Percentiles rank a stretch among this genome's conserved stretches.
phyloP scores from a whole-genome alignment of 208 protist species.

The Borovskyia barvae region DNA sequence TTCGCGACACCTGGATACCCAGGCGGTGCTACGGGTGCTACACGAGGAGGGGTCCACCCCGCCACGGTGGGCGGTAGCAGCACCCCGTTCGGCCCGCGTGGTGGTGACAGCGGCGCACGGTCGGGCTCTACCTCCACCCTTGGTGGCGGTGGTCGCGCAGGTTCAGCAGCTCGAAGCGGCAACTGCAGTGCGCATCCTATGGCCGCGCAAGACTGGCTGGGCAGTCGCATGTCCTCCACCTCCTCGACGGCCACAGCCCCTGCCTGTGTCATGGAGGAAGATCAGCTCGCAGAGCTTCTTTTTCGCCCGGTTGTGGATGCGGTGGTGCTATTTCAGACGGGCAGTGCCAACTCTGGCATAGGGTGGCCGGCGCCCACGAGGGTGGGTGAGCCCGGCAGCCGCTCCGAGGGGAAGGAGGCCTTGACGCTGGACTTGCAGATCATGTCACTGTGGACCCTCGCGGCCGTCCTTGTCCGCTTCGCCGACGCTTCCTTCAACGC shows the following conservation, averaged over 20 bases:
- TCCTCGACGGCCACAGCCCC: constrained; percentile 1
- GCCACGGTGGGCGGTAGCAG: constrained; percentile 18
- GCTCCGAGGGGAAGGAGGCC: not conserved
- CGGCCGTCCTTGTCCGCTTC: constrained; percentile 58
- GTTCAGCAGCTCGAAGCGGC: constrained; percentile 7
- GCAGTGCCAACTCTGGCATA: not conserved
- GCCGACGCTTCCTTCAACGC: constrained; percentile 49
- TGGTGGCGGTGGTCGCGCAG: not conserved
- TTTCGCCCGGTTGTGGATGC: constrained; percentile 39
- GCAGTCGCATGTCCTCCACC: constrained; percentile 37
- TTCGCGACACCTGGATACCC: constrained; percentile 16
- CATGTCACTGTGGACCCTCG: constrained; percentile 39
- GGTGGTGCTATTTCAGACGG: constrained; percentile 31
- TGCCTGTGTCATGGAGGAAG: constrained; percentile 12
- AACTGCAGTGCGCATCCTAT: constrained; percentile 22
- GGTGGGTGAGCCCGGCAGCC: no score
- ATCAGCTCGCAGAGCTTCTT: constrained; percentile 40
- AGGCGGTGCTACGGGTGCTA: not conserved
- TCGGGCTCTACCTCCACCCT: not conserved
- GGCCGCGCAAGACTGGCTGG: constrained; percentile 26
- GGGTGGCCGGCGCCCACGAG: not conserved
- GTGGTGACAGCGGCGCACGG: not conserved
- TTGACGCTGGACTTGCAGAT: constrained; percentile 32
- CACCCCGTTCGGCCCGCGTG: constrained; percentile 4
- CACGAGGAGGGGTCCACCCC: not conserved